Percentiles rank a stretch among this genome's conserved stretches.
Conservation (phyloP, 1,284 basidiomycete species). For the Sanghuangporus weigelae region DNA sequence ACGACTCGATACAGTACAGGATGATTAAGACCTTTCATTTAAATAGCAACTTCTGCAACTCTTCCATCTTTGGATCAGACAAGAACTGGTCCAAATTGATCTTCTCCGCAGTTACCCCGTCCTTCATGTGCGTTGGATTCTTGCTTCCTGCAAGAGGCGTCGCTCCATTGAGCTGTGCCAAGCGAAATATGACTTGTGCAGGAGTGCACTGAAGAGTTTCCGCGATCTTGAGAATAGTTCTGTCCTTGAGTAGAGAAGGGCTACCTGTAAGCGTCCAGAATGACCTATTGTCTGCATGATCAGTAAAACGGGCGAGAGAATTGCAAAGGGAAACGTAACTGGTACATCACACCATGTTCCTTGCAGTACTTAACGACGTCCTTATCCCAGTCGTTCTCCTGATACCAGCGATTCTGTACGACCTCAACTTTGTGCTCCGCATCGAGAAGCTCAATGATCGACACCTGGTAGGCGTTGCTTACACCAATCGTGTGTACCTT, state of each 20-base stretch:
- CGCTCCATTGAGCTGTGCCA: constrained; percentile 57
- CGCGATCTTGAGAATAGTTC: constrained; percentile 42
- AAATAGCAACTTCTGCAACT: constrained; percentile 25
- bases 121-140: constrained; percentile 54
- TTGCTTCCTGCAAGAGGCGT: constrained; percentile 64
- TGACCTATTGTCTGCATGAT: constrained; percentile 41
- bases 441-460: constrained; percentile 46
- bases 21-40: not conserved
- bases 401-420: constrained; percentile 81
- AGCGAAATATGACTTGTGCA: constrained; percentile 60
- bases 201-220: constrained; percentile 45
- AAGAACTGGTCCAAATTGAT: constrained; percentile 24
- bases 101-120: constrained; percentile 46
- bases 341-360: constrained; percentile 59
- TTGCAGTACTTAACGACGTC: constrained; percentile 52
- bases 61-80: constrained; percentile 34
- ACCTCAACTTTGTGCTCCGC: constrained; percentile 55
- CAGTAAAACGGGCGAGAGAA: not conserved
- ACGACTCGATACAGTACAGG: no score
- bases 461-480: constrained; percentile 70
- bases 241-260: constrained; percentile 51
- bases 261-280: constrained; percentile 86
- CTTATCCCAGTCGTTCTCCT: constrained; percentile 73
- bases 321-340: constrained; percentile 40
- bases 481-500: constrained; percentile 63